Evolutionary conservation across 169 alveolate species (phyloP), one percentile per base, ranked within the genome.

Genomic region (Eimeria mitis): DNA sequence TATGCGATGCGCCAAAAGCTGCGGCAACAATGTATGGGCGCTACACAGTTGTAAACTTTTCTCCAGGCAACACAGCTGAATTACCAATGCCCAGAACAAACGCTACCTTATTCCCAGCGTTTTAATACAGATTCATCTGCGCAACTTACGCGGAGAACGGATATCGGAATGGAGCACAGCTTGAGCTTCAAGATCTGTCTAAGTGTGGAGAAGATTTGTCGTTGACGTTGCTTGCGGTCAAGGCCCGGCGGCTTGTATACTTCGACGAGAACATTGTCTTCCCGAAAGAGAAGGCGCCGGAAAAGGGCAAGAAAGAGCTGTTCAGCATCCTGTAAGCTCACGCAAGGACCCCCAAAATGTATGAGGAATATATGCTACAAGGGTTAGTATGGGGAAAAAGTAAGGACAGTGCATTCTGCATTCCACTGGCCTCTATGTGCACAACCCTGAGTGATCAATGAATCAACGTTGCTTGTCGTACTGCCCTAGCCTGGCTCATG

Each of bases 301-400:
- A 87, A 87, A 8, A 87, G 94, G 81, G 94, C 94, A 65, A 87
- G 94, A 65, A 87, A 87, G 47, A 87, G 94, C 94, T 87, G 81
- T 52, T 87, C 94, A 42, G 94, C 94, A 49, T 87, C 94, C 94
- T 87, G 88, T 49, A 49, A 65, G 9, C 4, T 21, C 65, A 65
- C 68, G 49, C 63, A 78, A 31, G 70, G 49, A 28, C 28, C 78
- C 54, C 54, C 16, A 40, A 16, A 73, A 42, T n/a, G 54, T 23
- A 40, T n/a, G 23, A 73, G 28, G 54, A 16, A 73, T 5, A 73
- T 37, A 59, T 2, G 52, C 23, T 40, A 73, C 19, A 73, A 16
- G 19, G 13, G 28, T 6, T 25, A 0, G 44, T 16, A n/a, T 1
- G 83, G 54, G 2, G 56, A 21, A 9, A 6, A 16, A 42, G 34